Conservation (phyloP, 768 basidiomycete species). For the Leccinum sublutescens region DNA sequence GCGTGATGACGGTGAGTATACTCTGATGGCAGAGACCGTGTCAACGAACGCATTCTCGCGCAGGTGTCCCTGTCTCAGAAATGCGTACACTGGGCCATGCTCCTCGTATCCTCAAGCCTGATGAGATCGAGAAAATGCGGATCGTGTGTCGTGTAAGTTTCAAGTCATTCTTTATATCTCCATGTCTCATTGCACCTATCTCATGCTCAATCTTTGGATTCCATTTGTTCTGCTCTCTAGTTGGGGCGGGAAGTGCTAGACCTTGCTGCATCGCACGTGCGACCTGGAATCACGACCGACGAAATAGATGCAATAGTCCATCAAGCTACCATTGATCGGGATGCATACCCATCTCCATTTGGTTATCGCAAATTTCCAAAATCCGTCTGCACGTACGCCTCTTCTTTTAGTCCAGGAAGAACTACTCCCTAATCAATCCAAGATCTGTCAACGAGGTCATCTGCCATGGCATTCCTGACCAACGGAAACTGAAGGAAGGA, state of each 20-base stretch:
- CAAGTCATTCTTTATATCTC: neutral
- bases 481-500: conserved; percentile 79
- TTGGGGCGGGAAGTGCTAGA: conserved; percentile 92
- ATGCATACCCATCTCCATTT: conserved; percentile 91
- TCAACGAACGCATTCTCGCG: conserved; percentile 5
- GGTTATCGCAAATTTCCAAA: conserved; percentile 92
- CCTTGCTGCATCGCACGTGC: conserved; percentile 78
- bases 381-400: conserved; percentile 89
- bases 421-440: conserved; percentile 26
- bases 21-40: neutral
- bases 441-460: conserved; percentile 92
- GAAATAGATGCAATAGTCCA: conserved; percentile 94
- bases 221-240: conserved; percentile 39
- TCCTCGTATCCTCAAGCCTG: conserved; percentile 59
- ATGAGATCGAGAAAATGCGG: conserved; percentile 90
- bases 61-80: conserved; percentile 64
- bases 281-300: conserved; percentile 94
- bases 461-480: conserved; percentile 96
- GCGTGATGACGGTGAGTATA: conserved; percentile 52
- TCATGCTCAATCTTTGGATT: conserved; percentile 1
- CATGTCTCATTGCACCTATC: neutral
- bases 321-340: conserved; percentile 83
- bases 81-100: conserved; percentile 54
- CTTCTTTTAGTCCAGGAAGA: conserved; percentile 2
- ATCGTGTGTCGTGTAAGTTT: conserved; percentile 74